Evolutionary conservation across 73 alveolate genomes (phyloP).

Genomic region (Uronychia setigera): DNA sequence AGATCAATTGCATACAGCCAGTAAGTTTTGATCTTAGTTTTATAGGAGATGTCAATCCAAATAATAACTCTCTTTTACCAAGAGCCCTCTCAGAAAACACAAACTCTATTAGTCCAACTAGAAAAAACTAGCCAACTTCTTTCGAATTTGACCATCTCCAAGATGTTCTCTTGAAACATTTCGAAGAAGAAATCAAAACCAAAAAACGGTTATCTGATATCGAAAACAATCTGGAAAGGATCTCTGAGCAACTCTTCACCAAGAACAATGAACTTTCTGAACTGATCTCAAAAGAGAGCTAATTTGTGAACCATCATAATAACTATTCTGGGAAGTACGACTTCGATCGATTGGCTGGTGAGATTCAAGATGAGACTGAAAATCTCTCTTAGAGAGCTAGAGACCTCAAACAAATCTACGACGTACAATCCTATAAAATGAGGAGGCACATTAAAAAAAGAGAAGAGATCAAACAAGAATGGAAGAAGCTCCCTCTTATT

Average conservation of each 20-base stretch:
- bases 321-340: constrained; percentile 14
- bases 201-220: constrained; percentile 46
- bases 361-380: constrained; percentile 1
- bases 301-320: constrained; percentile 21
- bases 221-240: constrained; percentile 32
- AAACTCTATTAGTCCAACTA: not conserved
- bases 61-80: no score
- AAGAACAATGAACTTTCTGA: constrained; percentile 40
- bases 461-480: not conserved
- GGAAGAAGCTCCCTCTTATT: not conserved
- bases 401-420: not conserved
- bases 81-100: not conserved
- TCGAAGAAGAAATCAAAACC: constrained; percentile 45
- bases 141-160: constrained; percentile 13
- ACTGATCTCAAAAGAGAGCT: constrained; percentile 29
- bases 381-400: not conserved
- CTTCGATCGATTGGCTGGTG: not conserved
- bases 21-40: not conserved
- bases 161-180: constrained; percentile 33
- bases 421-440: not conserved
- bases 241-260: constrained; percentile 5
- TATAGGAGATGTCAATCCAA: no score
- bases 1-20: constrained; percentile 13
- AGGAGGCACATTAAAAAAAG: not conserved
- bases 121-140: not conserved